Evolutionary conservation across 768 basidiomycete genomes (phyloP).

Genomic region (Pleurotus platypus): DNA sequence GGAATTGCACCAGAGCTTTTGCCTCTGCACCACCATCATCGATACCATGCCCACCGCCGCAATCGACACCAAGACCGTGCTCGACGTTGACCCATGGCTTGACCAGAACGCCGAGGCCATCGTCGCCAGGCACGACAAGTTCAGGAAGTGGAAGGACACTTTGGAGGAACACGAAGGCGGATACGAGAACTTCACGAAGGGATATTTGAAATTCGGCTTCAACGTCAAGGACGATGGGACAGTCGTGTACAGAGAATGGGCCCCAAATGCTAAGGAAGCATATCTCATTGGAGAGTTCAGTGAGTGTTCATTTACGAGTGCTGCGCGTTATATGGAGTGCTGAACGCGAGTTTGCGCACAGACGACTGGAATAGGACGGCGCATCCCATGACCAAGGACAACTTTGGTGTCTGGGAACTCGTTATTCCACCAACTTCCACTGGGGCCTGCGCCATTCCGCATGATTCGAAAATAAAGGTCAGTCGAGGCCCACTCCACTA

Average conservation of each 20-base stretch:
- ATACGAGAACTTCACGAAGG: slow-evolving; percentile 72
- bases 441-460: slow-evolving; percentile 81
- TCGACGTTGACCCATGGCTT: slow-evolving; percentile 71
- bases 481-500: slow-evolving; percentile 12
- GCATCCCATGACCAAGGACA: slow-evolving; percentile 81
- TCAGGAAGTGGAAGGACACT: slow-evolving; percentile 70
- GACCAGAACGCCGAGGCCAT: slow-evolving; percentile 69
- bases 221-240: slow-evolving; percentile 63
- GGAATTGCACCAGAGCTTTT: slow-evolving; percentile 7
- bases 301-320: slow-evolving; percentile 38
- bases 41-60: slow-evolving; percentile 36
- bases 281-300: slow-evolving; percentile 95
- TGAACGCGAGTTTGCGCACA: slow-evolving; percentile 22
- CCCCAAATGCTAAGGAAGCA: slow-evolving; percentile 83
- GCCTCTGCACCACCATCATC: slow-evolving; percentile 17
- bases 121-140: slow-evolving; percentile 61
- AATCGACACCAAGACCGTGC: slow-evolving; percentile 56
- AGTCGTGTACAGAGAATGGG: slow-evolving; percentile 93
- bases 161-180: slow-evolving; percentile 85
- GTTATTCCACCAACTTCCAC: slow-evolving; percentile 60
- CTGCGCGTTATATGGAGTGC: slow-evolving; percentile 4
- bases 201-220: slow-evolving; percentile 79
- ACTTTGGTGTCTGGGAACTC: slow-evolving; percentile 90
- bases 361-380: slow-evolving; percentile 86
- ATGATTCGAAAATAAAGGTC: slow-evolving; percentile 95